Evolutionary conservation across 306 rosid genomes (phyloP).

Genomic region (Cucurbita maxima): DNA sequence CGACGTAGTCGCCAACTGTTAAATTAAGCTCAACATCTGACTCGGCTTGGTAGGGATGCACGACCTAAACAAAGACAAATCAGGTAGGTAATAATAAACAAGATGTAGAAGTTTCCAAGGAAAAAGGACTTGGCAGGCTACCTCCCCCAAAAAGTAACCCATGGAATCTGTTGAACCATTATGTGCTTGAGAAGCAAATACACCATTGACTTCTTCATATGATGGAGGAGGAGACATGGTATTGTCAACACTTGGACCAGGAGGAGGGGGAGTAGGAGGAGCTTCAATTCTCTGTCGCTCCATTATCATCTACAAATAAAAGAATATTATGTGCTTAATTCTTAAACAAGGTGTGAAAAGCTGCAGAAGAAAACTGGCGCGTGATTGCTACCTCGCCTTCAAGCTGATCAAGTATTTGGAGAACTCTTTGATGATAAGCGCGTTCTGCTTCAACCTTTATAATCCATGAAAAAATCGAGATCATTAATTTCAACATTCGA

Average conservation of each 20-base stretch:
- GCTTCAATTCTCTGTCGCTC: constrained; percentile 91
- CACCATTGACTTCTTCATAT: constrained; percentile 78
- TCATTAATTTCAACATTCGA: constrained; percentile 1
- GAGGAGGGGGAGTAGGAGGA: constrained; percentile 39
- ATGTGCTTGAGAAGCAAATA: constrained; percentile 51
- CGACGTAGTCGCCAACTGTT: constrained; percentile 70
- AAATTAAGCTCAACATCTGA: constrained; percentile 81
- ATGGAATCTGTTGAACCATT: constrained; percentile 59
- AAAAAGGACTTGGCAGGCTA: constrained; percentile 4
- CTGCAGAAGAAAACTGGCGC: constrained; percentile 1
- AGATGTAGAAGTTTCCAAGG: neutral
- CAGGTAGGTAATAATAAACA: neutral
- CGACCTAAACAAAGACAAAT: constrained; percentile 31
- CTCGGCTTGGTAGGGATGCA: constrained; percentile 66
- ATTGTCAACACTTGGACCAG: constrained; percentile 44
- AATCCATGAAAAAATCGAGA: constrained; percentile 8
- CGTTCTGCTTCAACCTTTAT: constrained; percentile 90
- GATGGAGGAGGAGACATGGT: constrained; percentile 77
- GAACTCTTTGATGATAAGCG: constrained; percentile 69
- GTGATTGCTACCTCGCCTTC: constrained; percentile 67
- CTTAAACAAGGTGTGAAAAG: neutral
- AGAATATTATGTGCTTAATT: constrained; percentile 2
- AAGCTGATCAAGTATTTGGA: constrained; percentile 78
- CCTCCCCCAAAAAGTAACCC: constrained; percentile 96
- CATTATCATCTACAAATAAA: constrained; percentile 52